phyloP scores from a whole-genome alignment of 805 yeast species.

The Saturnispora dispora region DNA sequence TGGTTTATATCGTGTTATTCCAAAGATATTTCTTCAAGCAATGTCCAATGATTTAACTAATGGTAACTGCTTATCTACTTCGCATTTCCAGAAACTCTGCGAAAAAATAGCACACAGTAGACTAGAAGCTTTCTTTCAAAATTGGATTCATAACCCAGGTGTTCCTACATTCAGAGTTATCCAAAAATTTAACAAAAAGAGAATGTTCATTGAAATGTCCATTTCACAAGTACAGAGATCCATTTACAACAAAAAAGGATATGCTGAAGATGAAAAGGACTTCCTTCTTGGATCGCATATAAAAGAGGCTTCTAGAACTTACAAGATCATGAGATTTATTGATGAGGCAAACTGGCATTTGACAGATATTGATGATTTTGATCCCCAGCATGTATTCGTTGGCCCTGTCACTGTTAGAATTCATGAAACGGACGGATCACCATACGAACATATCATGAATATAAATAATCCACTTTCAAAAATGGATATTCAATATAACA shows the following conservation, averaged over 20 bases:
- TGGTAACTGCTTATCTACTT: slow-evolving; percentile 64
- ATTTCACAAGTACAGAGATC: slow-evolving; percentile 80
- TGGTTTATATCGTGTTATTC: slow-evolving; percentile 84
- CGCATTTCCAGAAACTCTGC: slow-evolving; percentile 87
- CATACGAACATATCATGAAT: slow-evolving; percentile 94
- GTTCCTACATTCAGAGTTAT: slow-evolving; percentile 83
- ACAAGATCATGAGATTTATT: slow-evolving; percentile 32
- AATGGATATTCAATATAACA: slow-evolving; percentile 89
- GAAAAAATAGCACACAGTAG: slow-evolving; percentile 88
- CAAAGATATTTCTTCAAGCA: slow-evolving; percentile 84
- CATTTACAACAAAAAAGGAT: slow-evolving; percentile 22
- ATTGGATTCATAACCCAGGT: slow-evolving; percentile 89
- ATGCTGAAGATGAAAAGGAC: slow-evolving; percentile 13
- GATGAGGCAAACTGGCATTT: slow-evolving; percentile 34
- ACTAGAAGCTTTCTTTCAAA: slow-evolving; percentile 74
- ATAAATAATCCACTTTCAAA: slow-evolving; percentile 77
- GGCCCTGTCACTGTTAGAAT: slow-evolving; percentile 97
- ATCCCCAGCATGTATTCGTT: slow-evolving; percentile 48
- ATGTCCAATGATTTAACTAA: slow-evolving; percentile 88
- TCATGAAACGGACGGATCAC: slow-evolving; percentile 97
- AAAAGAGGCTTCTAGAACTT: slow-evolving; percentile 5
- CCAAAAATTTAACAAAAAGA: slow-evolving; percentile 86
- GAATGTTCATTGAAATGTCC: slow-evolving; percentile 90
- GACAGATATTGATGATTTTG: slow-evolving; percentile 36
- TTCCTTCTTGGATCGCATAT: slow-evolving; percentile 1